phyloP scores from a whole-genome alignment of 1,284 basidiomycete genomes.

The Trichosporon asahii region DNA sequence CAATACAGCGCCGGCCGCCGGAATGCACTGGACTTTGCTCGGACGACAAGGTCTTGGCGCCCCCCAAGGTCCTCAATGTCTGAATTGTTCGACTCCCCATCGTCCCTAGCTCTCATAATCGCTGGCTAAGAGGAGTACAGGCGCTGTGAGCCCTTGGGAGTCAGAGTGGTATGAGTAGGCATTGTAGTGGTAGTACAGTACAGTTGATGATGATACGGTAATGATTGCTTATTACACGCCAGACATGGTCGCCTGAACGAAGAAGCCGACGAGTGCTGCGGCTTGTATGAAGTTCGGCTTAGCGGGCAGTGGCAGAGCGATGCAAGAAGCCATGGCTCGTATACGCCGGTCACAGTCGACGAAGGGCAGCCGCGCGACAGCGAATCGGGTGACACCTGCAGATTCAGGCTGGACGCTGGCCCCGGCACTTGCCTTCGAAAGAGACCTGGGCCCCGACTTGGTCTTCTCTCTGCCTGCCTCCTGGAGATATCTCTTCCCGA shows the following conservation, averaged over 20 bases:
- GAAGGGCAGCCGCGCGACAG: neutral
- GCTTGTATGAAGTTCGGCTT: neutral
- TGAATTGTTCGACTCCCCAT: neutral
- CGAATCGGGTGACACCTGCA: neutral
- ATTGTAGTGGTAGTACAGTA: neutral
- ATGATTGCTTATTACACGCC: neutral
- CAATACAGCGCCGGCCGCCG: neutral
- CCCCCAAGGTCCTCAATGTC: neutral
- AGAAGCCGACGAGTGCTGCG: neutral
- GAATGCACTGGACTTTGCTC: neutral
- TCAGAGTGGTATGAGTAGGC: too few relatives aligned
- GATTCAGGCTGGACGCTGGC: neutral
- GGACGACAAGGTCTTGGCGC: neutral
- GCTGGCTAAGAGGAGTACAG: too few relatives aligned
- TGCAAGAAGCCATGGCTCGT: neutral
- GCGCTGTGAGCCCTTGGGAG: too few relatives aligned
- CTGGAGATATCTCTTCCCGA: neutral
- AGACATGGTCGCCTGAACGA: neutral
- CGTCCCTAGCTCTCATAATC: neutral
- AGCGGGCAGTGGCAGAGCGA: neutral
- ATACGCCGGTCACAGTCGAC: neutral
- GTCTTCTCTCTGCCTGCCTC: neutral
- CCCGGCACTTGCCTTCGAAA: too few relatives aligned
- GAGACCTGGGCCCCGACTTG: neutral
- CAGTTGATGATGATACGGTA: neutral